Evolutionary conservation across 129 eudicot genomes (phyloP).

Genomic region (Pulicaria dysenterica): DNA sequence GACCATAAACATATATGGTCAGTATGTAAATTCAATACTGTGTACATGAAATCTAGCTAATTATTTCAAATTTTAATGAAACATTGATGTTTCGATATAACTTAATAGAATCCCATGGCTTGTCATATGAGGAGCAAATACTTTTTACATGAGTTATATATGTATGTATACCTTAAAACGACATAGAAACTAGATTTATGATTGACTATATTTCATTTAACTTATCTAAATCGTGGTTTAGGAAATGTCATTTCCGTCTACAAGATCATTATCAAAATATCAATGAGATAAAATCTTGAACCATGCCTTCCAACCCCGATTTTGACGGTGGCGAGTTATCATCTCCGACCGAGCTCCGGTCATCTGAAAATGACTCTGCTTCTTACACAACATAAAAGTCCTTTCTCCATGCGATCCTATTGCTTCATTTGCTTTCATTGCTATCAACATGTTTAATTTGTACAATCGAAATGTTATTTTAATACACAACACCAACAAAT

Average conservation of each 20-base stretch:
- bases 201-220: background rate
- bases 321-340: conserved; percentile 20
- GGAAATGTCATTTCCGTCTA: background rate
- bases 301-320: conserved; percentile 51
- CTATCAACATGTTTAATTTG: conserved; percentile 33
- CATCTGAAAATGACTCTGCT: conserved; percentile 37
- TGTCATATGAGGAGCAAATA: too few relatives aligned
- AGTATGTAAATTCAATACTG: too few relatives aligned
- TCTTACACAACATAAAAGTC: conserved; percentile 65
- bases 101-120: too few relatives aligned
- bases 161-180: too few relatives aligned
- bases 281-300: conserved; percentile 40
- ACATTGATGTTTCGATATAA: too few relatives aligned
- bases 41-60: too few relatives aligned
- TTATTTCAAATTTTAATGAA: too few relatives aligned
- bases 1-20: too few relatives aligned
- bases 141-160: too few relatives aligned
- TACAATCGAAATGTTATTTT: background rate
- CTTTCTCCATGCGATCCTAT: conserved; percentile 52
- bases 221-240: background rate
- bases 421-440: conserved; percentile 44
- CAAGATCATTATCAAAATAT: background rate
- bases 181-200: too few relatives aligned
- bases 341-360: conserved; percentile 32
- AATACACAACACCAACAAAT: too few relatives aligned